These are phyloP conservation scores for Achlya hypogyna DNA, from an alignment of 352 stramenopile genomes.

Conservation along the genomic window DNA sequence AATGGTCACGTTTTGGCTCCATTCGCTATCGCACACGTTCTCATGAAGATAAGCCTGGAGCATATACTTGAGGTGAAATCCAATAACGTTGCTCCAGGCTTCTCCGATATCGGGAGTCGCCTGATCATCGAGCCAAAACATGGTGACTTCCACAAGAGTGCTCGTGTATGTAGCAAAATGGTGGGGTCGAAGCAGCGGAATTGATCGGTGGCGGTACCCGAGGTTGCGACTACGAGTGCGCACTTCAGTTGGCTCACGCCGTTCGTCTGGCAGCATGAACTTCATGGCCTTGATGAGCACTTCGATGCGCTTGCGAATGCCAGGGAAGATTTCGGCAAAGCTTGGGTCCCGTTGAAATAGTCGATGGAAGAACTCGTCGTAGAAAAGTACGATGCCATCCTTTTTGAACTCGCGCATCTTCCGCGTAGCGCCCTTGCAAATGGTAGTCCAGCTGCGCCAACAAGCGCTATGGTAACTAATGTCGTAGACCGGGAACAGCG, in stretches of 20 bases:
- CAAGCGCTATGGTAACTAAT: not conserved
- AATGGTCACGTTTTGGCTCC: slow-evolving; percentile 16
- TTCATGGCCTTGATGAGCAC: slow-evolving; percentile 21
- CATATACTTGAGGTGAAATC: slow-evolving; percentile 20
- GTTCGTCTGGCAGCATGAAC: slow-evolving; percentile 6
- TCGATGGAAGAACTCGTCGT: slow-evolving; percentile 20
- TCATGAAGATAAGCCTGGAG: slow-evolving; percentile 8
- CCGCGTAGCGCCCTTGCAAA: slow-evolving; percentile 13
- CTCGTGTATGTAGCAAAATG: slow-evolving; percentile 10
- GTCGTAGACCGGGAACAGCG: slow-evolving; percentile 12
- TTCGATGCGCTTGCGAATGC: slow-evolving; percentile 20
- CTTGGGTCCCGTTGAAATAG: slow-evolving; percentile 16
- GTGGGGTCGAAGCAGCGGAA: slow-evolving; percentile 8
- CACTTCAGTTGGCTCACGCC: not conserved
- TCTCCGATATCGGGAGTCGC: slow-evolving; percentile 16
- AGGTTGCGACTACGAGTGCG: slow-evolving; percentile 8
- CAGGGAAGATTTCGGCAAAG: slow-evolving; percentile 15
- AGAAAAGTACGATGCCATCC: slow-evolving; percentile 19
- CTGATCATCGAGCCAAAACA: slow-evolving; percentile 15
- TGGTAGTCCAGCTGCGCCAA: not conserved
- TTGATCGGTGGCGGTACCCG: slow-evolving; percentile 3
- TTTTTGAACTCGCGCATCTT: slow-evolving; percentile 16
- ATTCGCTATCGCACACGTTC: not conserved
- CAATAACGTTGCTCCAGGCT: slow-evolving; percentile 18
- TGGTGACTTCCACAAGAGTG: slow-evolving; percentile 17